Conservation (phyloP, 495 filamentous ascomycete species). For the Talaromyces liani region DNA sequence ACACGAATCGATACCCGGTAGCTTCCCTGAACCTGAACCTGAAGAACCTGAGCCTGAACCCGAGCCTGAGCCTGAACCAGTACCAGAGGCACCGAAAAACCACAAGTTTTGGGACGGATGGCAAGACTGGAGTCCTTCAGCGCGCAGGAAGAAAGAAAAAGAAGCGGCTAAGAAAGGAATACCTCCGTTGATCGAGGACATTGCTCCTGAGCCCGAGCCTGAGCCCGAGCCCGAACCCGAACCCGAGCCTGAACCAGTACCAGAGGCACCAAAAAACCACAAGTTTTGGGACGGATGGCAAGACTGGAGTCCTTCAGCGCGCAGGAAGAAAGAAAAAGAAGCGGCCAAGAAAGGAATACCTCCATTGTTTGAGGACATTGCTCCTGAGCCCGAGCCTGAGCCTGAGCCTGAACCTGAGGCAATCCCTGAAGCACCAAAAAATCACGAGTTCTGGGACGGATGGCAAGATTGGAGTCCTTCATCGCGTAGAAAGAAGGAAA, state of each 20-base stretch:
- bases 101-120: neutral
- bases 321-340: constrained; percentile 12
- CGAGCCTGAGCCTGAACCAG: constrained; percentile 16
- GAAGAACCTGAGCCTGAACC: constrained; percentile 17
- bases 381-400: constrained; percentile 9
- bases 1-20: constrained; percentile 33
- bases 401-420: constrained; percentile 14
- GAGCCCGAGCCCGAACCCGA: constrained; percentile 20
- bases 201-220: neutral
- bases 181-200: constrained; percentile 8
- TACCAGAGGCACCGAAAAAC: neutral
- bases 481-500: constrained; percentile 13
- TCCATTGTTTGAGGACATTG: constrained; percentile 6
- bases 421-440: constrained; percentile 16
- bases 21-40: constrained; percentile 28
- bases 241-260: constrained; percentile 10
- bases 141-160: constrained; percentile 11
- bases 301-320: neutral
- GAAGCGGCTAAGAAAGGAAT: constrained; percentile 10
- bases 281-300: neutral
- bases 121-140: neutral
- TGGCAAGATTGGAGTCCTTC: constrained; percentile 3
- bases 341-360: constrained; percentile 10
- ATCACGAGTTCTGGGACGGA: constrained; percentile 2
- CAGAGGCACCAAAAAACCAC: neutral